Conservation (phyloP, 495 filamentous ascomycete genomes). For the Rhypophila decipiens region DNA sequence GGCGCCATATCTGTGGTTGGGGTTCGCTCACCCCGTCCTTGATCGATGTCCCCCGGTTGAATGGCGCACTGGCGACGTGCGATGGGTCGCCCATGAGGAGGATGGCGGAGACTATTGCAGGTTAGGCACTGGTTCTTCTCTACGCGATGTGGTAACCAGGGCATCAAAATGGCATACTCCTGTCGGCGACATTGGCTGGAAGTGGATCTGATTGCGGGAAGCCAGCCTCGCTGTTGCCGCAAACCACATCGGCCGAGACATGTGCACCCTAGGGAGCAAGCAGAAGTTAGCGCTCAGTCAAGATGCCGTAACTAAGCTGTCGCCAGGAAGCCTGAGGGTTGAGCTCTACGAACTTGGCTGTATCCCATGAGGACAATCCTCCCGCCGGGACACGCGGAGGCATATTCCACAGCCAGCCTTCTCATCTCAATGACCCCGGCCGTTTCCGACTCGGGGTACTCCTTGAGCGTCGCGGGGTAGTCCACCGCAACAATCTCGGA, state of each 20-base stretch:
- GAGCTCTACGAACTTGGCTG: slow-evolving; percentile 10
- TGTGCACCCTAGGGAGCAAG: slow-evolving; percentile 12
- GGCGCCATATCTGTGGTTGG: neutral
- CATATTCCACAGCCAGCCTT: slow-evolving; percentile 47
- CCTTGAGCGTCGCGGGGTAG: slow-evolving; percentile 30
- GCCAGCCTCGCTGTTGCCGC: slow-evolving; percentile 3
- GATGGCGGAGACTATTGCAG: slow-evolving; percentile 15
- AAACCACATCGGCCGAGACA: slow-evolving; percentile 14
- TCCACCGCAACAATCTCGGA: slow-evolving; percentile 16
- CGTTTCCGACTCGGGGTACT: slow-evolving; percentile 42
- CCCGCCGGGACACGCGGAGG: slow-evolving; percentile 48
- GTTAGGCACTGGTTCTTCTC: neutral
- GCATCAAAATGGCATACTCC: slow-evolving; percentile 1
- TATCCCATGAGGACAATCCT: slow-evolving; percentile 46
- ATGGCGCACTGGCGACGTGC: slow-evolving; percentile 5
- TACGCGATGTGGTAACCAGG: neutral
- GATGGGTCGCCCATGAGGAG: slow-evolving; percentile 17
- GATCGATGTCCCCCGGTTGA: slow-evolving; percentile 12
- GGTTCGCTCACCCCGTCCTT: slow-evolving; percentile 6
- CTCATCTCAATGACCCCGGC: slow-evolving; percentile 42
- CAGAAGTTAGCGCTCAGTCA: neutral
- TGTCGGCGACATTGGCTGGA: slow-evolving; percentile 4
- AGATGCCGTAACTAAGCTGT: neutral
- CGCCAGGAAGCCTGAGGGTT: neutral
- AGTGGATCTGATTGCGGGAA: slow-evolving; percentile 10